These are phyloP conservation scores for Ceratobasidium sp. DNA, from an alignment of 1,284 basidiomycete genomes.

Conservation along the genomic window DNA sequence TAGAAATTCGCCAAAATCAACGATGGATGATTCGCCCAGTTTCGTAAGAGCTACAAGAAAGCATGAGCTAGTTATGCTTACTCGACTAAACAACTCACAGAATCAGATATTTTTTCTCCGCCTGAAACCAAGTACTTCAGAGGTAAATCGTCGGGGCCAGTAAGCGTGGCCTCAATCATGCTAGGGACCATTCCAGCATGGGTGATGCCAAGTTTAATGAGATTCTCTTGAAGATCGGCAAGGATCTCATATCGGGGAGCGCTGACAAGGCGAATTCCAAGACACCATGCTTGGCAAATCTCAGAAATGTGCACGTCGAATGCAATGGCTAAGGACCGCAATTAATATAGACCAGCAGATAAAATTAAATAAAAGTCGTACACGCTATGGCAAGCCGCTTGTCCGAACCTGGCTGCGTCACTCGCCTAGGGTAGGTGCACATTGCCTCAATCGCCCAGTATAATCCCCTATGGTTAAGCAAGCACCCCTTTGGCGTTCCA, in stretches of 20 bases:
- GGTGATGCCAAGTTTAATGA: slow-evolving; percentile 60
- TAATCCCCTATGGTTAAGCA: slow-evolving; percentile 61
- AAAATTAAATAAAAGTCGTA: slow-evolving; percentile 51
- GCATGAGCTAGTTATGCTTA: background rate
- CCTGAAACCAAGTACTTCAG: slow-evolving; percentile 63
- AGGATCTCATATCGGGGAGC: slow-evolving; percentile 61
- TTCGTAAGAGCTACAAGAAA: slow-evolving; percentile 59
- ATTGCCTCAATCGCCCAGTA: slow-evolving; percentile 59
- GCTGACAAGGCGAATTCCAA: slow-evolving; percentile 61
- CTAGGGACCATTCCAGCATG: slow-evolving; percentile 66
- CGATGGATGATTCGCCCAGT: slow-evolving; percentile 61
- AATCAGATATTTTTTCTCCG: slow-evolving; percentile 66
- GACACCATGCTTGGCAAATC: slow-evolving; percentile 58
- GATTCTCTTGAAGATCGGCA: slow-evolving; percentile 60
- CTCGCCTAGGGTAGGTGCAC: slow-evolving; percentile 51
- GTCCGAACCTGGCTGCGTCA: slow-evolving; percentile 56
- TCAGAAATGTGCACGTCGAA: slow-evolving; percentile 66
- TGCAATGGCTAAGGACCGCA: slow-evolving; percentile 54
- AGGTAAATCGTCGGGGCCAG: slow-evolving; percentile 51
- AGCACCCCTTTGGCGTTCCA: slow-evolving; percentile 66
- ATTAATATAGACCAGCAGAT: background rate
- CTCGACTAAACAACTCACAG: slow-evolving; percentile 52
- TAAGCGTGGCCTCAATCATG: slow-evolving; percentile 64
- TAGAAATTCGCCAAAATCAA: slow-evolving; percentile 64
- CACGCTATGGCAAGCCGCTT: slow-evolving; percentile 58